Evolutionary conservation across 1,284 basidiomycete genomes (phyloP).

Genomic region (Volvariella volvacea): DNA sequence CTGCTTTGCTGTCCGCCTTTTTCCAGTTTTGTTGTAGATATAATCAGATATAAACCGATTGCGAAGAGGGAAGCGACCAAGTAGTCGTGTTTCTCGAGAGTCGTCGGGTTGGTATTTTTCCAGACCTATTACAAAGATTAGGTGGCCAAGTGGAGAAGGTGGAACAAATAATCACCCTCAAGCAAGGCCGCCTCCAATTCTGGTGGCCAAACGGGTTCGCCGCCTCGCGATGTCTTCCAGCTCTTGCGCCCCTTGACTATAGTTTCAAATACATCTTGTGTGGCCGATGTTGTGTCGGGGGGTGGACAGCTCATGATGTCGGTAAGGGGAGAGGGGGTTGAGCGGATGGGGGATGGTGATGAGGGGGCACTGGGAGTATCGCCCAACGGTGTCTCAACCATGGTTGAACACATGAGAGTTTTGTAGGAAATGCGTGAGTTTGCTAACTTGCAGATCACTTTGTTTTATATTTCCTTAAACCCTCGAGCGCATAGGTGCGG

Average conservation of each 20-base stretch:
- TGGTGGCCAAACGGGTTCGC: slow-evolving; percentile 70
- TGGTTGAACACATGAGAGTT: slow-evolving; percentile 12
- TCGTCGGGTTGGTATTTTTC: slow-evolving; percentile 64
- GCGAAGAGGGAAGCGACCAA: slow-evolving; percentile 67
- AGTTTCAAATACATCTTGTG: slow-evolving; percentile 51
- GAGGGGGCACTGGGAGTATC: slow-evolving; percentile 9
- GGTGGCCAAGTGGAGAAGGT: slow-evolving; percentile 6
- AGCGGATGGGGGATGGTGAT: slow-evolving; percentile 3
- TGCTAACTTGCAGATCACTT: slow-evolving; percentile 15
- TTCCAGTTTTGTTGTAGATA: slow-evolving; percentile 56
- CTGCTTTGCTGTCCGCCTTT: slow-evolving; percentile 61
- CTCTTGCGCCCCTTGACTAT: slow-evolving; percentile 63
- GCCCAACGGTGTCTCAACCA: slow-evolving; percentile 12
- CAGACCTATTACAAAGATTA: slow-evolving; percentile 32
- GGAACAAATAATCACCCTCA: slow-evolving; percentile 41
- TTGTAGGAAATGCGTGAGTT: not conserved
- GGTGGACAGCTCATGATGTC: slow-evolving; percentile 17
- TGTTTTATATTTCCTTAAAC: slow-evolving; percentile 23
- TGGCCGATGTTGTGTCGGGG: slow-evolving; percentile 23
- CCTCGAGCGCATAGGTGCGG: slow-evolving; percentile 15
- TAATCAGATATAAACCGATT: slow-evolving; percentile 71
- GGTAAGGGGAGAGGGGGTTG: slow-evolving; percentile 9
- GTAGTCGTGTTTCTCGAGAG: slow-evolving; percentile 58
- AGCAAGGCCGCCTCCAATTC: slow-evolving; percentile 69
- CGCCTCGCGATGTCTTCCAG: slow-evolving; percentile 67